A percentile compares a stretch with the other conserved stretches of the same genome.
Conservation (phyloP, 2,329 filamentous ascomycete genomes). For the Aureobasidium zeae region DNA sequence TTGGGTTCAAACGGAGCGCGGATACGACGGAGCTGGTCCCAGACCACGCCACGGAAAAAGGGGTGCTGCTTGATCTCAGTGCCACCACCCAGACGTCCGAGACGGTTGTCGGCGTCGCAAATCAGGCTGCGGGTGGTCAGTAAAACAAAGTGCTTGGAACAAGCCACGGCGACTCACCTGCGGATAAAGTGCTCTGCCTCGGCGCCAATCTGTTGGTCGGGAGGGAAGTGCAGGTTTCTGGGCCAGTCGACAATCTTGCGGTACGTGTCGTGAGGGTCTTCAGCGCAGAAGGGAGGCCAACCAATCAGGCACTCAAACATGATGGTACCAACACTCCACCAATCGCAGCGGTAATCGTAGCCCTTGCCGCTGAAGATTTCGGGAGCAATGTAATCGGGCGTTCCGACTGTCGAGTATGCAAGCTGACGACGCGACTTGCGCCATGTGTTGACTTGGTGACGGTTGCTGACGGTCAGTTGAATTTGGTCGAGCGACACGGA, state of each 20-base stretch:
- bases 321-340: slow-evolving; percentile 98
- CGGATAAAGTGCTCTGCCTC: slow-evolving; percentile 89
- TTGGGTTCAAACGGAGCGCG: slow-evolving; percentile 93
- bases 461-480: slow-evolving; percentile 94
- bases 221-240: slow-evolving; percentile 89
- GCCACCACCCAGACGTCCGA: slow-evolving; percentile 72
- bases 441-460: slow-evolving; percentile 98
- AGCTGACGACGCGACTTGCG: slow-evolving; percentile 88
- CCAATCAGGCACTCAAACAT: slow-evolving; percentile 99
- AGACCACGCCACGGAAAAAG: slow-evolving; percentile 96
- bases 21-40: slow-evolving; percentile 84
- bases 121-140: slow-evolving; percentile 58
- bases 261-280: slow-evolving; percentile 95
- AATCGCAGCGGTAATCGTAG: slow-evolving; percentile 95
- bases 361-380: slow-evolving; percentile 97
- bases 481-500: slow-evolving; percentile 97
- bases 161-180: slow-evolving; percentile 69
- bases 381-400: slow-evolving; percentile 95
- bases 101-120: slow-evolving; percentile 84
- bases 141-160: too few relatives aligned
- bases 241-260: slow-evolving; percentile 99
- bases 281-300: slow-evolving; percentile 97
- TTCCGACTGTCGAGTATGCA: slow-evolving; percentile 96
- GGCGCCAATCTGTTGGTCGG: slow-evolving; percentile 77
- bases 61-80: slow-evolving; percentile 87